These are phyloP conservation scores for Fusarium brachygibbosum DNA, from an alignment of 2,329 filamentous ascomycete species.

Conservation along the genomic window DNA sequence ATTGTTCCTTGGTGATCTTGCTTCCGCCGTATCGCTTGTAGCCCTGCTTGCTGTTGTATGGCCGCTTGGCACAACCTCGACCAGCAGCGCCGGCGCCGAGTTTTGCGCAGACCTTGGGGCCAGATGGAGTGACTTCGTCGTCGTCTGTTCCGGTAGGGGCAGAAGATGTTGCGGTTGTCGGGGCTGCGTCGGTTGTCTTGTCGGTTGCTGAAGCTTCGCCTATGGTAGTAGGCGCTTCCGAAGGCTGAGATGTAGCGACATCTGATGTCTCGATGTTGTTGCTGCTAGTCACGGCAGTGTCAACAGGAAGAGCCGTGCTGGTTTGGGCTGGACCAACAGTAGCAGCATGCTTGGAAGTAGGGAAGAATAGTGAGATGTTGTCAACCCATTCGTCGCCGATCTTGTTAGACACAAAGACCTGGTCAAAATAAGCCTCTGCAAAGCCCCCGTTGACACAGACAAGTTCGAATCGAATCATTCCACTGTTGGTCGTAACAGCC, in stretches of 20 bases:
- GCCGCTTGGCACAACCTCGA: slow-evolving; percentile 34
- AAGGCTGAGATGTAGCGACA: background rate
- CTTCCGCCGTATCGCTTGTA: slow-evolving; percentile 33
- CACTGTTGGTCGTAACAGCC: slow-evolving; percentile 32
- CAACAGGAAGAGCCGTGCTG: slow-evolving; percentile 14
- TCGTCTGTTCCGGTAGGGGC: background rate
- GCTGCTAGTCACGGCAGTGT: slow-evolving; percentile 2
- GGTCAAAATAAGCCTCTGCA: slow-evolving; percentile 42
- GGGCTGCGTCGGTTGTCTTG: background rate
- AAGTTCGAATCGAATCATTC: slow-evolving; percentile 40
- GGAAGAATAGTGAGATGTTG: slow-evolving; percentile 36
- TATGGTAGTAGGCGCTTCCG: background rate
- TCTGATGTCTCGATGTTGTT: background rate
- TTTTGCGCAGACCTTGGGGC: slow-evolving; percentile 34
- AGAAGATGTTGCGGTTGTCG: background rate
- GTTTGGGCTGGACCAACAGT: slow-evolving; percentile 17
- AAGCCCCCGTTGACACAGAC: slow-evolving; percentile 34
- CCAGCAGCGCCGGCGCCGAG: slow-evolving; percentile 26
- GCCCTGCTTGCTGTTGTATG: slow-evolving; percentile 36
- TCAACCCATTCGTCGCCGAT: slow-evolving; percentile 38
- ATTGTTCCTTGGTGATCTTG: slow-evolving; percentile 37
- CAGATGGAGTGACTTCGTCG: background rate
- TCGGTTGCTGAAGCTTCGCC: background rate
- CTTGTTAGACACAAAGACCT: slow-evolving; percentile 45
- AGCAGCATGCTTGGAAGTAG: slow-evolving; percentile 22